These are phyloP conservation scores for Cokeromyces recurvatus DNA, from an alignment of 371 early-diverging fungal species.

Conservation along the genomic window DNA sequence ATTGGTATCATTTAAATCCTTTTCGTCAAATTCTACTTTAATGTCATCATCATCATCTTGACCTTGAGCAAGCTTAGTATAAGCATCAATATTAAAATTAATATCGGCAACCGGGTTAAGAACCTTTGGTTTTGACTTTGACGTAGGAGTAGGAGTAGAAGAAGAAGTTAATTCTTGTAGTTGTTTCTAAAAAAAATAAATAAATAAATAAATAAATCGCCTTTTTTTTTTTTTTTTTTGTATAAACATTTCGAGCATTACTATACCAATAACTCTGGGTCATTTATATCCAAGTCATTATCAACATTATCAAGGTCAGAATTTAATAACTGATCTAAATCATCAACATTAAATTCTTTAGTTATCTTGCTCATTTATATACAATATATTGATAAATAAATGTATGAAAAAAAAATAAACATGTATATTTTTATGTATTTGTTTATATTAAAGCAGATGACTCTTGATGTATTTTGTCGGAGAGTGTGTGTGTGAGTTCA, in stretches of 20 bases:
- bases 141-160: conserved; percentile 1
- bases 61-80: conserved; percentile 31
- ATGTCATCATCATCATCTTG: conserved; percentile 30
- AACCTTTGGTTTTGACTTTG: conserved; percentile 1
- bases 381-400: too few species aligned
- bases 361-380: neutral
- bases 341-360: neutral
- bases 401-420: too few species aligned
- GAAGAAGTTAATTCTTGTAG: conserved; percentile 27
- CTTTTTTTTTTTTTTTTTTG: too few species aligned
- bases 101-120: conserved; percentile 7
- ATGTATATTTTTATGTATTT: too few species aligned
- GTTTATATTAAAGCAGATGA: too few species aligned
- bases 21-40: conserved; percentile 36
- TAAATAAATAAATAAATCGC: neutral
- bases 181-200: conserved; percentile 25
- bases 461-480: too few species aligned
- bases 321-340: too few species aligned
- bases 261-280: conserved; percentile 47
- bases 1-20: conserved; percentile 34
- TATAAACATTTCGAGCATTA: too few species aligned
- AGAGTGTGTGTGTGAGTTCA: too few species aligned
- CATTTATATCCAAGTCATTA: conserved; percentile 16
- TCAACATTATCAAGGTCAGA: neutral
- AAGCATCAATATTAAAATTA: conserved; percentile 35